Conservation (phyloP, 2,329 filamentous ascomycete genomes). For the Aspergillus arachidicola region DNA sequence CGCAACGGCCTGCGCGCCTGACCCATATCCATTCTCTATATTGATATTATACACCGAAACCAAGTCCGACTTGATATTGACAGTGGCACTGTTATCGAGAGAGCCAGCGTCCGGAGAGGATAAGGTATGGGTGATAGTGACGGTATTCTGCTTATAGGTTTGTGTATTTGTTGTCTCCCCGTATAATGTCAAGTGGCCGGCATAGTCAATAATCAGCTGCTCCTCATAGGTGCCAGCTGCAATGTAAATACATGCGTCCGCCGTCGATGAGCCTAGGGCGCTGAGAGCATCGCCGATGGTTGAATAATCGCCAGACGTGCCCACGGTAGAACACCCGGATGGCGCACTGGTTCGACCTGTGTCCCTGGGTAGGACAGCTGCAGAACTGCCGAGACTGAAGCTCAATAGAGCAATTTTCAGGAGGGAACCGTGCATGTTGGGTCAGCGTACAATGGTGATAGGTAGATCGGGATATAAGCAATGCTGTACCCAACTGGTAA, state of each 20-base stretch:
- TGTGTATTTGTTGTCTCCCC: constrained; percentile 33
- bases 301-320: constrained; percentile 23
- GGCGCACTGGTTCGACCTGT: constrained; percentile 24
- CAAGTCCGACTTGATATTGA: constrained; percentile 31
- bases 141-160: constrained; percentile 34
- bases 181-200: constrained; percentile 33
- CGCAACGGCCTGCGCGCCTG: constrained; percentile 39
- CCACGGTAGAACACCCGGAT: constrained; percentile 29
- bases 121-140: constrained; percentile 36
- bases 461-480: not conserved
- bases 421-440: not conserved
- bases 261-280: constrained; percentile 26
- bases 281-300: constrained; percentile 30
- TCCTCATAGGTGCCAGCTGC: constrained; percentile 36
- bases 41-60: constrained; percentile 42
- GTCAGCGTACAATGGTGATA: not conserved
- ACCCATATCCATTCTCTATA: constrained; percentile 37
- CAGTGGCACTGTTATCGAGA: constrained; percentile 34
- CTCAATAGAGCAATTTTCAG: not conserved
- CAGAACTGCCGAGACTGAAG: not conserved
- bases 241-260: constrained; percentile 37
- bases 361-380: not conserved
- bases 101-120: constrained; percentile 33
- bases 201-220: constrained; percentile 33
- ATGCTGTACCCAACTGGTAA: not conserved